These are phyloP conservation scores for Mucor irregularis DNA, from an alignment of 371 early-diverging fungal genomes.

Conservation along the genomic window DNA sequence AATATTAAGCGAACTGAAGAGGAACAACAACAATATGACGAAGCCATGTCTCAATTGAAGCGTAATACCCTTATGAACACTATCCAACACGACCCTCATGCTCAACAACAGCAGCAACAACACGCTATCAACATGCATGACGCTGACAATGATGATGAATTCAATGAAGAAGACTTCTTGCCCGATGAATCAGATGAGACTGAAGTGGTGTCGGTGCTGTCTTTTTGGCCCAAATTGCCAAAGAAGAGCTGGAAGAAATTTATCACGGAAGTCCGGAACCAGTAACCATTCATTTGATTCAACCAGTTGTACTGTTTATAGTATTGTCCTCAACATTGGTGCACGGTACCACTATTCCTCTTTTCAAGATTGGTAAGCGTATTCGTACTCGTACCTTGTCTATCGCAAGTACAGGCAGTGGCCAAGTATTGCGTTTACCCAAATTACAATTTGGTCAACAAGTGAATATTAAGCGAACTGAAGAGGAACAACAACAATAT, in stretches of 20 bases:
- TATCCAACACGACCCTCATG: conserved; percentile 16
- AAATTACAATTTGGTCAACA: conserved; percentile 42
- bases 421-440: conserved; percentile 41
- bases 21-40: conserved; percentile 8
- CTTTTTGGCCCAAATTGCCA: conserved; percentile 69
- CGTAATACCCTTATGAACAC: conserved; percentile 45
- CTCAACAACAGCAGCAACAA: not conserved
- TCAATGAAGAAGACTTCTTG: conserved; percentile 50
- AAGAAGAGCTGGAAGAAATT: conserved; percentile 47
- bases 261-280: conserved; percentile 24
- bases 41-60: conserved; percentile 37
- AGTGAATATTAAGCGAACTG: conserved; percentile 13
- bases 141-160: conserved; percentile 18
- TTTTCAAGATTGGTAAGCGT: conserved; percentile 66
- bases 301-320: conserved; percentile 71
- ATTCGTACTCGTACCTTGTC: conserved; percentile 52
- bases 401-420: conserved; percentile 43
- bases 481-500: conserved; percentile 13
- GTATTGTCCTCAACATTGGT: conserved; percentile 77
- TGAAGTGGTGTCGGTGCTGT: conserved; percentile 71
- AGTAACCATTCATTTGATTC: conserved; percentile 36
- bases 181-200: conserved; percentile 40
- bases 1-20: conserved; percentile 19
- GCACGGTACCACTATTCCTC: conserved; percentile 81
- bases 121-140: conserved; percentile 27